Base-by-base conservation (phyloP, 2,329 filamentous ascomycete species). In the Anthostomella pinea region DNA sequence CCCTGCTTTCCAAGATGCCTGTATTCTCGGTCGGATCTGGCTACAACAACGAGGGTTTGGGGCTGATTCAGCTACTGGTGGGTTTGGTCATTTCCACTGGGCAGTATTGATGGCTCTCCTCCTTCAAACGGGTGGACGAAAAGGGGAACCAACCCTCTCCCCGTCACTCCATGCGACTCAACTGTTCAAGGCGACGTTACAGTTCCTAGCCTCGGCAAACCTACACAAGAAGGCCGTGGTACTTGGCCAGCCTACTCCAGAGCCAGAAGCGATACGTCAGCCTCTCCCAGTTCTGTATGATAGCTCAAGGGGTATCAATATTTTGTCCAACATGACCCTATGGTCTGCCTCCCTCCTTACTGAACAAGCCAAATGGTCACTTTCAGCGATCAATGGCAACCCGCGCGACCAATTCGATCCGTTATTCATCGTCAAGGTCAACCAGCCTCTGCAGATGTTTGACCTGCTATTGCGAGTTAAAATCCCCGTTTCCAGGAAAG, bases 71-170 rank as follows among this genome's bases (percentile, higher is more conserved):
- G 72, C 78, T 2, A 68, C 73, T 27, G 91, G 93, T 28, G 93
- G 93, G 0, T 96, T 98, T 59, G 93, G 93, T 3, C 81, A 87
- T 49, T 95, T 95, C 48, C 93, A 98, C 59, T 97, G 88, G 87
- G 76, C 85, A 1, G 68, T 79, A n/a, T 67, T 93, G 31, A 77
- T 90, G 57, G 87, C 90, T 20, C 69, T 95, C 10, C 68, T 97
- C 2, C 70, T 97, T 26, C 81, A 88, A 59, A 79, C 78, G n/a
- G 87, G 87, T 17, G 84, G 82, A 6, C 75, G 79, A 6, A 83
- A 82, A 41, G 85, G 85, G 2, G 77, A 81, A 46, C 75, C 84
- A 2, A 67, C 87, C 5, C 72, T 97, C 11, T 88, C 89, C 5
- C 72, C 79, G 5, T 87, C 87, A 6, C 85, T 95, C 53, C 95